Percentiles rank a stretch among this genome's conserved stretches.
Evolutionary conservation across 345 rosid species (phyloP).

Genomic region (Diplotaxis tenuifolia): DNA sequence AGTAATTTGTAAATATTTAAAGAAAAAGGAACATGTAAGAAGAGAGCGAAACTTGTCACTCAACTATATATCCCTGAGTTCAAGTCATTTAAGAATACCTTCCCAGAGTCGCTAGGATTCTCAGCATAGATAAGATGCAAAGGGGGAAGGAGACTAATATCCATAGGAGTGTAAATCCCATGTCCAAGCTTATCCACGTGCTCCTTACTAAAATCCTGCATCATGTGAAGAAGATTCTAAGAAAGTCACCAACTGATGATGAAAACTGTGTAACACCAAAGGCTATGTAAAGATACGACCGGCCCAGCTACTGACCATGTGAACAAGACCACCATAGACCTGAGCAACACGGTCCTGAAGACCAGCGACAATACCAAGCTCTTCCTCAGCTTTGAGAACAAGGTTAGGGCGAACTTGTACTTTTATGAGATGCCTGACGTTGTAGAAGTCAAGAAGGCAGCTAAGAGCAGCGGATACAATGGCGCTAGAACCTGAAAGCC

Average conservation of each 20-base stretch:
- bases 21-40: background rate
- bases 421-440: slow-evolving; percentile 72
- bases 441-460: slow-evolving; percentile 90
- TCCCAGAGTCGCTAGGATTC: slow-evolving; percentile 98
- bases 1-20: background rate
- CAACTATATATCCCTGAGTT: background rate
- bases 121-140: slow-evolving; percentile 83
- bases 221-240: background rate
- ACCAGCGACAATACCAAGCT: slow-evolving; percentile 95
- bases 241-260: background rate
- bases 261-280: background rate
- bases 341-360: slow-evolving; percentile 98
- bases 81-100: slow-evolving; percentile 45
- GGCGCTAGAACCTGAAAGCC: slow-evolving; percentile 98
- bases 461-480: slow-evolving; percentile 86
- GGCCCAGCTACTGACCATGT: slow-evolving; percentile 53
- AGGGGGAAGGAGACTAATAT: slow-evolving; percentile 78
- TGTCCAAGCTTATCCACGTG: slow-evolving; percentile 78
- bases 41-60: background rate
- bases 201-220: slow-evolving; percentile 79
- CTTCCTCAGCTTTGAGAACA: slow-evolving; percentile 72
- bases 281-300: background rate
- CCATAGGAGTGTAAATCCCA: slow-evolving; percentile 82
- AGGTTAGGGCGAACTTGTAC: slow-evolving; percentile 71
- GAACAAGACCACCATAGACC: slow-evolving; percentile 91